Evolutionary conservation across 306 rosid species (phyloP), one percentile per base, ranked within the genome.

Genomic region (Cyclanthera cordifolia): DNA sequence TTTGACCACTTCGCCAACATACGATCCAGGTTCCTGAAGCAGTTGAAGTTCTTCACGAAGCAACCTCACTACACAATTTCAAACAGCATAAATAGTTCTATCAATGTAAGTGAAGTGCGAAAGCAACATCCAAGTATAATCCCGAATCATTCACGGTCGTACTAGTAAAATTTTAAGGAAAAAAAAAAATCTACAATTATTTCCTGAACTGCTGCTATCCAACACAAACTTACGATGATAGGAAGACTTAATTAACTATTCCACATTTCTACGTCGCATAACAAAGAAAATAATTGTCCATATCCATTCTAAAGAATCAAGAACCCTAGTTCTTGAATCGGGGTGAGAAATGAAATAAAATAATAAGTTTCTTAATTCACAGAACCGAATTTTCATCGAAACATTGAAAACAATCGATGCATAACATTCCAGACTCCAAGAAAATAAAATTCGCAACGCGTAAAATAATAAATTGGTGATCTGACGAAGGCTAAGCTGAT

Each of bases 11-110:
- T 94, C 99, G 32, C 99, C 99, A 1, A 94, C 99, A 76, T 94
- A 94, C 0, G 99, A 94, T 47, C 99, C 99, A 4, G 99, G 99
- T 76, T 94, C 99, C 80, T 94, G 99, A 70, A 94, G 97, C 79
- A 90, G 90, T 83, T 94, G 99, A 28, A 94, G 80, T 69, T 94
- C 99, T 83, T 94, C 99, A 24, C 95, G 86, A 6, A 94, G 99
- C 99, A 90, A 51, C 58, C 57, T 73, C 1, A 32, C 99, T 93
- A 85, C 47, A 59, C 14, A 59, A 59, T 59, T 32, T 32, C 67
- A 59, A 59, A 55, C 73, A 39, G 65, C 76, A 75, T 69, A 24
- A 50, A 71, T 39, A 4, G 14, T 52, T 58, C 11, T 16, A 16
- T 16, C 12, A 58, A 58, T 16, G 65, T 30, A 13, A 58, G 14